phyloP scores from a whole-genome alignment of 1,139 yeast species.

The Torulaspora pretoriensis region DNA sequence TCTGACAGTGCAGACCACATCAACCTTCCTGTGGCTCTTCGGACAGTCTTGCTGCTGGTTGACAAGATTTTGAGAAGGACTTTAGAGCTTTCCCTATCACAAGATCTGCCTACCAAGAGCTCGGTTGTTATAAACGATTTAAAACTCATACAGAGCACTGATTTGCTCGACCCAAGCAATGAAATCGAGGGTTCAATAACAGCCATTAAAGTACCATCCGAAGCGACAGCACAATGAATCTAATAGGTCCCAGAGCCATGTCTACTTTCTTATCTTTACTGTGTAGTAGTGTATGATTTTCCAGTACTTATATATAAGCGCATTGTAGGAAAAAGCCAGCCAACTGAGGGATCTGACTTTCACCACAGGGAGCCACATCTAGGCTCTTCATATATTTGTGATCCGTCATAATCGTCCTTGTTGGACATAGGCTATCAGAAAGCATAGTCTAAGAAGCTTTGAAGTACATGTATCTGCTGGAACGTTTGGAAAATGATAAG shows the following conservation, averaged over 20 bases:
- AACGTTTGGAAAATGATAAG: neutral
- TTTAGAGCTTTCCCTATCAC: slow-evolving; percentile 21
- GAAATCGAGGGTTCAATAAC: neutral
- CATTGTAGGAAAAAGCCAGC: neutral
- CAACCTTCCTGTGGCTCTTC: slow-evolving; percentile 27
- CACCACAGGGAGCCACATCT: neutral
- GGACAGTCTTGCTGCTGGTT: slow-evolving; percentile 35
- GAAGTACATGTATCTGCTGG: neutral
- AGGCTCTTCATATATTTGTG: neutral
- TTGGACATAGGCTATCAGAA: neutral
- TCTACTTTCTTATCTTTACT: no score
- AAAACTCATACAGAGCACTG: slow-evolving; percentile 36
- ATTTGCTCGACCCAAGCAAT: slow-evolving; percentile 19
- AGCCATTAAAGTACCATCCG: neutral
- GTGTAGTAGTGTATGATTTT: neutral
- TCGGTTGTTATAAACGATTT: slow-evolving; percentile 35
- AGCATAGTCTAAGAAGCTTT: neutral
- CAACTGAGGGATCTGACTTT: neutral
- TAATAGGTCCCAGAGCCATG: no score
- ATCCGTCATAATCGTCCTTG: neutral
- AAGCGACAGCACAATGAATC: neutral
- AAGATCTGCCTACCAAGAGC: slow-evolving; percentile 10
- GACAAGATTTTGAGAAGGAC: slow-evolving; percentile 37
- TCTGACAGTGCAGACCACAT: slow-evolving; percentile 19
- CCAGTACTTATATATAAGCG: neutral